Conservation (phyloP, 1,139 yeast genomes). For the Kazachstania sp. region DNA sequence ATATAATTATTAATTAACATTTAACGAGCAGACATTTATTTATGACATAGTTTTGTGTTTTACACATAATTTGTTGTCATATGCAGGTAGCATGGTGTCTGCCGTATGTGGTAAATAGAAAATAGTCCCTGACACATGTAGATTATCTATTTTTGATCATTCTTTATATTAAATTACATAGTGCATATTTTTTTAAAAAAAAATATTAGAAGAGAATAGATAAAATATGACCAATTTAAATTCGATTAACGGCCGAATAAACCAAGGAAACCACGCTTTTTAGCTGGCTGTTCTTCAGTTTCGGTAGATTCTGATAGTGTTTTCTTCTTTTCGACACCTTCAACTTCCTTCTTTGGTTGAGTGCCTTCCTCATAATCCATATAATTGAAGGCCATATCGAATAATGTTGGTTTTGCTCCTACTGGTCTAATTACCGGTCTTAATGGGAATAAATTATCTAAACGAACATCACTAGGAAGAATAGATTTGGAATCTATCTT, state of each 20-base stretch:
- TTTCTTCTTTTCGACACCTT: not conserved
- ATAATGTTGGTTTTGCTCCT: constrained; percentile 76
- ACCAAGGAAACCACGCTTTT: constrained; percentile 44
- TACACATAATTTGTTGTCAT: too few species aligned
- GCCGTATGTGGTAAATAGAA: too few species aligned
- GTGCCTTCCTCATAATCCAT: constrained; percentile 39
- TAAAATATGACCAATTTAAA: not conserved
- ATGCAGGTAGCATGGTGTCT: too few species aligned
- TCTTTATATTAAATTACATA: not conserved
- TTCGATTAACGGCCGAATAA: constrained; percentile 35
- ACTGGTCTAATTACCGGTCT: constrained; percentile 46
- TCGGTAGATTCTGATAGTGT: not conserved
- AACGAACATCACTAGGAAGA: constrained; percentile 32
- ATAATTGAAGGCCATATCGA: constrained; percentile 82
- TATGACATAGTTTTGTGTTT: too few species aligned
- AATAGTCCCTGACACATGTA: too few species aligned
- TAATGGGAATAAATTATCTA: constrained; percentile 42
- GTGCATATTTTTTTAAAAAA: not conserved
- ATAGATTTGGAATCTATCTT: constrained; percentile 39
- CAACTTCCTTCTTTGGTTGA: not conserved
- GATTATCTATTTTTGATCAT: not conserved
- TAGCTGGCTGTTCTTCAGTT: constrained; percentile 14
- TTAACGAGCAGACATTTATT: not conserved
- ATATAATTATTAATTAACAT: not conserved
- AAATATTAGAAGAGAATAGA: not conserved